These are phyloP conservation scores for Solanum habrochaites DNA, from an alignment of 257 asterid genomes.

Conservation along the genomic window DNA sequence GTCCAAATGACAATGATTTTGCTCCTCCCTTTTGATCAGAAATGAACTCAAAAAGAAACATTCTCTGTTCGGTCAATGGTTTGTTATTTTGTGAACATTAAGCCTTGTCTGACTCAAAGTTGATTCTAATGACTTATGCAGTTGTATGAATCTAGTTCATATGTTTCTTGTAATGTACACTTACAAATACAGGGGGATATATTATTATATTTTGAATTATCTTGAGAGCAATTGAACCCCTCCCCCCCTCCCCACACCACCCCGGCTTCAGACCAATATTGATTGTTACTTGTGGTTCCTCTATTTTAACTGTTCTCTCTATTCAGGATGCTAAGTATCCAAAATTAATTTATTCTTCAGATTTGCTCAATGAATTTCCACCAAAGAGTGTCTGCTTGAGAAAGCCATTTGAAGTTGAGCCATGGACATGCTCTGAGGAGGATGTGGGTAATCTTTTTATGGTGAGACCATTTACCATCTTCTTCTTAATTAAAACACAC, in stretches of 20 bases:
- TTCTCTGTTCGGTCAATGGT: neutral
- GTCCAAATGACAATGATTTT: neutral
- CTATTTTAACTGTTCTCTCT: neutral
- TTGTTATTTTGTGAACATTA: neutral
- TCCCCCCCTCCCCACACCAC: neutral
- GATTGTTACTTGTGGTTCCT: neutral
- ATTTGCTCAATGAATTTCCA: slow-evolving; percentile 59
- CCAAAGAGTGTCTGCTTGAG: slow-evolving; percentile 50
- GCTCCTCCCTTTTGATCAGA: neutral
- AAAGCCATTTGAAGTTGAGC: slow-evolving; percentile 56
- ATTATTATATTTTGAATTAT: neutral
- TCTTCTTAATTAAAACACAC: neutral
- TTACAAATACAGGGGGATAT: neutral
- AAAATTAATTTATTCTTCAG: slow-evolving; percentile 28
- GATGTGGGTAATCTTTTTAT: slow-evolving; percentile 62
- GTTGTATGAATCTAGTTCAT: neutral
- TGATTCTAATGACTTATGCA: neutral
- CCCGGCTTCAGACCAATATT: neutral
- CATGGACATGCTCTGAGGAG: slow-evolving; percentile 75
- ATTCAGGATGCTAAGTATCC: slow-evolving; percentile 2
- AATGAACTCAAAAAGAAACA: neutral
- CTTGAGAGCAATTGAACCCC: neutral
- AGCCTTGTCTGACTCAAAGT: neutral
- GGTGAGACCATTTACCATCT: slow-evolving; percentile 37
- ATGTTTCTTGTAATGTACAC: neutral